phyloP scores from a whole-genome alignment of 2,329 filamentous ascomycete genomes.

The Blumeria graminis region DNA sequence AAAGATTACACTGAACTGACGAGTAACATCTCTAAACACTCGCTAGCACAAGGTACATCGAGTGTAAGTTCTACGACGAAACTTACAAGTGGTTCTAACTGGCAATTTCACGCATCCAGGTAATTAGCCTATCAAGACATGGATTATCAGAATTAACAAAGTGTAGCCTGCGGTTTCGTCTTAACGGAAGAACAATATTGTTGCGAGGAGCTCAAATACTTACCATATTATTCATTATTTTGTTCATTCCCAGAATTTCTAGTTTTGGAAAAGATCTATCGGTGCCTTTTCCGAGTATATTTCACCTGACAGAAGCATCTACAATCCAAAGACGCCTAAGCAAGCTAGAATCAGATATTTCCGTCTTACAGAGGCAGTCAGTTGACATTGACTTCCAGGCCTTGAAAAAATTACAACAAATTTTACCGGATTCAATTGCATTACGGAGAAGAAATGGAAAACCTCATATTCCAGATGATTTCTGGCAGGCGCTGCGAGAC shows the following conservation, averaged over 20 bases:
- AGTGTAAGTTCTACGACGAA: background rate
- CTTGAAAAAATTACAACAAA: conserved; percentile 18
- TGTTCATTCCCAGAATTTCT: background rate
- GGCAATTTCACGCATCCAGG: background rate
- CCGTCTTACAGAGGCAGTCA: conserved; percentile 2
- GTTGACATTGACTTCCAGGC: conserved; percentile 14
- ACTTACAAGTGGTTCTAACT: background rate
- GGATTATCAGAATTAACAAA: background rate
- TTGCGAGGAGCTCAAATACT: background rate
- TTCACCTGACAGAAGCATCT: conserved; percentile 3
- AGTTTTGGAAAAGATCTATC: background rate
- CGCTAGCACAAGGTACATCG: background rate
- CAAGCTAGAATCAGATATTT: conserved; percentile 9
- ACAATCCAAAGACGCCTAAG: conserved; percentile 8
- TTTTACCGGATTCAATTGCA: conserved; percentile 32
- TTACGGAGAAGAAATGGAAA: conserved; percentile 29
- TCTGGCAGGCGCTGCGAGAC: conserved; percentile 39
- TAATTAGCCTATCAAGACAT: background rate
- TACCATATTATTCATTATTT: no score
- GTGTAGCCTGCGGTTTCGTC: no score
- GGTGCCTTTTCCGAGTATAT: conserved; percentile 1
- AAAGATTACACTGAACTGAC: background rate
- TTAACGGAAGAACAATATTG: background rate
- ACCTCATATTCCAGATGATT: conserved; percentile 29
- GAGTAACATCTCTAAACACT: background rate